phyloP scores from a whole-genome alignment of 2,329 filamentous ascomycete species.

The Penicillium sp. region DNA sequence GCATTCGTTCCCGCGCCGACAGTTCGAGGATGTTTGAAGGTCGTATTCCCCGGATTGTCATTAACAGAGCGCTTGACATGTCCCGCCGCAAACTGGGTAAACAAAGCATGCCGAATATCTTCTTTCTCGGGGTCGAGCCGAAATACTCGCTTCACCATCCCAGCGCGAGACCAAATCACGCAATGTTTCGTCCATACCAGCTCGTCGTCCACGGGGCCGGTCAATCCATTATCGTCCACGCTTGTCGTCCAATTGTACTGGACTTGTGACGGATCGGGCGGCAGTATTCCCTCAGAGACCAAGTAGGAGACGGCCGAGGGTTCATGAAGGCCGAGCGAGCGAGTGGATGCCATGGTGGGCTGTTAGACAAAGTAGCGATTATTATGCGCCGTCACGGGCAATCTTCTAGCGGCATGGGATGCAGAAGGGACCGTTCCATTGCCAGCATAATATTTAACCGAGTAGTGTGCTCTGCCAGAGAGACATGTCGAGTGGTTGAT shows the following conservation, averaged over 20 bases:
- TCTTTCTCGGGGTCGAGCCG: conserved; percentile 85
- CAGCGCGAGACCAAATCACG: conserved; percentile 87
- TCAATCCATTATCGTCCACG: conserved; percentile 42
- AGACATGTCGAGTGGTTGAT: conserved; percentile 12
- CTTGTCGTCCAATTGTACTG: conserved; percentile 72
- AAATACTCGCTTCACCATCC: conserved; percentile 80
- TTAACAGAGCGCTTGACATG: conserved; percentile 22
- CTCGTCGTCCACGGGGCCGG: conserved; percentile 66
- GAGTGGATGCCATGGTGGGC: conserved; percentile 77
- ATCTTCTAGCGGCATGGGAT: conserved; percentile 24
- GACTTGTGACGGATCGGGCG: conserved; percentile 61
- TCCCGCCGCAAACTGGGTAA: conserved; percentile 73
- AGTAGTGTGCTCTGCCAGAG: not conserved
- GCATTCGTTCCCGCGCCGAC: conserved; percentile 5
- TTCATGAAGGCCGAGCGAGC: conserved; percentile 86
- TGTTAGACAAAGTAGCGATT: conserved; percentile 21
- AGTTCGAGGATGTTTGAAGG: conserved; percentile 2
- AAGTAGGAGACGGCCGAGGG: conserved; percentile 81
- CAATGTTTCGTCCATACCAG: conserved; percentile 70
- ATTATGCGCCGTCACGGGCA: conserved; percentile 21
- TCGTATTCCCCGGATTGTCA: conserved; percentile 2
- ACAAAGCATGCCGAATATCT: conserved; percentile 76
- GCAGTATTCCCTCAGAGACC: conserved; percentile 74
- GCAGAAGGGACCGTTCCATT: conserved; percentile 28
- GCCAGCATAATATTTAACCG: conserved; percentile 12